Evolutionary conservation across 2,329 filamentous ascomycete species (phyloP).

Genomic region (Epichloe amarillans): DNA sequence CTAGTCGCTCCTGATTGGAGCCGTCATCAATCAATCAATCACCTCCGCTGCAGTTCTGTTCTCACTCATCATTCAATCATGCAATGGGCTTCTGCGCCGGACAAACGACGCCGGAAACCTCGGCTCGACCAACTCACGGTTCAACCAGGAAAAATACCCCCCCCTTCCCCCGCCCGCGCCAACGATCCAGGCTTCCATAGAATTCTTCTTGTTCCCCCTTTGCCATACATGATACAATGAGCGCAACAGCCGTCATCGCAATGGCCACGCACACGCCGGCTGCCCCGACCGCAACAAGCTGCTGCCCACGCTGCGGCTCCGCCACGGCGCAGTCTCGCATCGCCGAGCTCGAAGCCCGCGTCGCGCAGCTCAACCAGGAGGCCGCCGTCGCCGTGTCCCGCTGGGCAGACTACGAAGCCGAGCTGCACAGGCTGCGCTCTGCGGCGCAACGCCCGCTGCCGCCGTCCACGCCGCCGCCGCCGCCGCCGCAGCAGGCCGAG

Average conservation of each 20-base stretch:
- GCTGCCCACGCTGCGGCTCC: slow-evolving; percentile 40
- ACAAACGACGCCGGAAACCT: no score
- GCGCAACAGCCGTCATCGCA: slow-evolving; percentile 16
- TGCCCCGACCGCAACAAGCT: slow-evolving; percentile 13
- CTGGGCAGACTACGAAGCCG: slow-evolving; percentile 71
- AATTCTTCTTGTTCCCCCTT: no score
- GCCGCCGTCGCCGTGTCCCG: slow-evolving; percentile 50
- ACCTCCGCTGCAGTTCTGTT: no score
- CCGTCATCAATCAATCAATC: no score
- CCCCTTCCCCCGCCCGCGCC: no score
- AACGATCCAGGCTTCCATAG: no score
- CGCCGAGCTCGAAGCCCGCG: slow-evolving; percentile 56
- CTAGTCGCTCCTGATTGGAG: no score
- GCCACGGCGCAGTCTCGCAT: slow-evolving; percentile 43
- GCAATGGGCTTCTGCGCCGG: no score
- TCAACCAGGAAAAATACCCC: no score
- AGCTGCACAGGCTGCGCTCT: slow-evolving; percentile 47
- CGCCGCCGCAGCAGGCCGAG: not conserved
- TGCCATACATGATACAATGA: slow-evolving; percentile 10
- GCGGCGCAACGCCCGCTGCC: slow-evolving; percentile 1
- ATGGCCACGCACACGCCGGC: slow-evolving; percentile 15
- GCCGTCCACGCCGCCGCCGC: slow-evolving; percentile 2
- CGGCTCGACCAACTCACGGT: no score
- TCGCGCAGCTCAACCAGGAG: slow-evolving; percentile 57
- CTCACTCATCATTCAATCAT: no score